Conservation (phyloP, 305 asterid genomes). For the Coffea humblotiana region DNA sequence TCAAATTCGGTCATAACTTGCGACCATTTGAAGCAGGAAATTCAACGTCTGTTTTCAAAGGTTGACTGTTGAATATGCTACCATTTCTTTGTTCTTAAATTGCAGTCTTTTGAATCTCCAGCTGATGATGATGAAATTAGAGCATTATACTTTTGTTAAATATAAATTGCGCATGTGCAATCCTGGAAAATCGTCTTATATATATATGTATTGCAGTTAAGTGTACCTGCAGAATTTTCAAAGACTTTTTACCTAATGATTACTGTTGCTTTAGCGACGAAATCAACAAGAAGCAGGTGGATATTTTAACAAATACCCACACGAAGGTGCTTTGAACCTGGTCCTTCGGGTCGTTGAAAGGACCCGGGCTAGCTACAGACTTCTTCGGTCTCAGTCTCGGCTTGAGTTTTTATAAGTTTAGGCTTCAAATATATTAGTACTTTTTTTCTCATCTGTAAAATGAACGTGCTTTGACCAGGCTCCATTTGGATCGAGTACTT, state of each 20-base stretch:
- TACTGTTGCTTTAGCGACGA: background rate
- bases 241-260: background rate
- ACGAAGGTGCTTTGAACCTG: background rate
- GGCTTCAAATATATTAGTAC: background rate
- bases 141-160: no score
- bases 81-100: no score
- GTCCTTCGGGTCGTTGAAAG: background rate
- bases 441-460: no score
- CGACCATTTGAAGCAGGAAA: background rate
- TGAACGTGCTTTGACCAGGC: background rate
- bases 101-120: background rate
- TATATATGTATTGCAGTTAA: no score
- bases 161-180: slow-evolving; percentile 9
- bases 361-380: background rate
- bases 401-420: background rate
- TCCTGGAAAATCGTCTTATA: no score
- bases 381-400: background rate
- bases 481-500: background rate
- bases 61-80: slow-evolving; percentile 15
- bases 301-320: background rate
- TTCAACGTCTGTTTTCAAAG: slow-evolving; percentile 14
- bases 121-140: background rate
- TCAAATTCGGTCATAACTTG: background rate
- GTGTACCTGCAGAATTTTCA: background rate
- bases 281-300: background rate